phyloP scores from a whole-genome alignment of 2,329 filamentous ascomycete genomes.

The Fusarium papillatum region DNA sequence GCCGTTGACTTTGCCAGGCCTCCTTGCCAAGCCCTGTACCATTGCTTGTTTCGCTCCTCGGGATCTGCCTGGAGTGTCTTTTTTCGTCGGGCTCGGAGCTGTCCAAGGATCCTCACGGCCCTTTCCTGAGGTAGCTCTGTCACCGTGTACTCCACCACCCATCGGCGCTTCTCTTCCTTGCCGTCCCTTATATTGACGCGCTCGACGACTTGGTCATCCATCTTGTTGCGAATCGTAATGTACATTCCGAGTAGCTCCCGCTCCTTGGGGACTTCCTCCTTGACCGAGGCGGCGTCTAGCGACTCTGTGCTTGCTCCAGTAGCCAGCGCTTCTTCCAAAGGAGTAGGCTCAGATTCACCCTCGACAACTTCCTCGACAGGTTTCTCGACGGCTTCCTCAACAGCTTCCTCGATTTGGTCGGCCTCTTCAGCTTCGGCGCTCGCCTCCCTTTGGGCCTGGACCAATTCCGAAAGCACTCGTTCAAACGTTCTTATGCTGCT shows the following conservation, averaged over 20 bases:
- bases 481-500: conserved; percentile 63
- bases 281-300: not conserved
- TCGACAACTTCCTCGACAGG: not conserved
- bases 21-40: conserved; percentile 62
- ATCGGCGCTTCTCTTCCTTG: conserved; percentile 51
- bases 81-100: conserved; percentile 68
- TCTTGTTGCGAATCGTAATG: conserved; percentile 78
- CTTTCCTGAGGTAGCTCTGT: conserved; percentile 67
- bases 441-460: conserved; percentile 50
- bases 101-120: conserved; percentile 66
- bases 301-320: not conserved
- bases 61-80: conserved; percentile 58
- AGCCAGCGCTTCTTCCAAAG: not conserved
- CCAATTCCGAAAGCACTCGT: conserved; percentile 63
- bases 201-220: conserved; percentile 74
- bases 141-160: conserved; percentile 85
- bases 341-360: not conserved
- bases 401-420: not conserved
- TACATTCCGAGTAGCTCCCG: conserved; percentile 71
- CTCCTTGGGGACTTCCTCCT: not conserved
- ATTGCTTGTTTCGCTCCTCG: conserved; percentile 55
- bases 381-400: not conserved
- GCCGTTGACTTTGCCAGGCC: conserved; percentile 57
- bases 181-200: conserved; percentile 61
- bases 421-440: not conserved